phyloP scores from a whole-genome alignment of 768 basidiomycete genomes.

The Holtermannia corniformis region DNA sequence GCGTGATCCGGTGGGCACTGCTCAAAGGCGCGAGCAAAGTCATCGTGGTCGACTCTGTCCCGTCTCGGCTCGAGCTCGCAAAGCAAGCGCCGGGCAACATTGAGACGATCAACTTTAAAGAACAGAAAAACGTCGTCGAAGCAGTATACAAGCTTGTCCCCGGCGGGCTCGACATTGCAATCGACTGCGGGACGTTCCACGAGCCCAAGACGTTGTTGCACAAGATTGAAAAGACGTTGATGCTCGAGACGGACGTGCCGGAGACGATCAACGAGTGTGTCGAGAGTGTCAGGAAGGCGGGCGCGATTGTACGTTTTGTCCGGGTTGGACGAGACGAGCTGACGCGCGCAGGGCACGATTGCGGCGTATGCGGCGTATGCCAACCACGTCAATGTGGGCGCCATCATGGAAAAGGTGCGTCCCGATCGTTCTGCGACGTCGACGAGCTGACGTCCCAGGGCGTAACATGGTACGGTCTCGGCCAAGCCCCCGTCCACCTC shows the following conservation, averaged over 20 bases:
- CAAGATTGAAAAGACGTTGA: conserved; percentile 59
- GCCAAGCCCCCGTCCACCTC: conserved; percentile 63
- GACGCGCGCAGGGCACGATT: conserved; percentile 43
- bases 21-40: conserved; percentile 61
- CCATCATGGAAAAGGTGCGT: conserved; percentile 60
- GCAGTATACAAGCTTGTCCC: conserved; percentile 55
- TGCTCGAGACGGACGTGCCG: conserved; percentile 65
- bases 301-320: conserved; percentile 38
- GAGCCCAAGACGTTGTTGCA: conserved; percentile 58
- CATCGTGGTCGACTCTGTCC: conserved; percentile 61
- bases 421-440: not conserved
- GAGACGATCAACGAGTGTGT: conserved; percentile 56
- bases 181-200: conserved; percentile 52
- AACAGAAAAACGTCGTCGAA: conserved; percentile 48
- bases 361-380: conserved; percentile 61
- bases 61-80: conserved; percentile 48
- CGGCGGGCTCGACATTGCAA: conserved; percentile 52
- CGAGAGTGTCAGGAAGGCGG: conserved; percentile 49
- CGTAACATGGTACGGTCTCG: conserved; percentile 59
- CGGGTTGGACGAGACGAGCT: conserved; percentile 42
- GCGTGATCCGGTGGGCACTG: conserved; percentile 53
- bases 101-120: conserved; percentile 54
- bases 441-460: conserved; percentile 42
- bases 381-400: conserved; percentile 53
- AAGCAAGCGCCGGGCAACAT: conserved; percentile 43